A percentile compares a stretch with the other conserved stretches of the same genome.
phyloP scores from a whole-genome alignment of 169 alveolate species.

The Sarcocystis neurona region DNA sequence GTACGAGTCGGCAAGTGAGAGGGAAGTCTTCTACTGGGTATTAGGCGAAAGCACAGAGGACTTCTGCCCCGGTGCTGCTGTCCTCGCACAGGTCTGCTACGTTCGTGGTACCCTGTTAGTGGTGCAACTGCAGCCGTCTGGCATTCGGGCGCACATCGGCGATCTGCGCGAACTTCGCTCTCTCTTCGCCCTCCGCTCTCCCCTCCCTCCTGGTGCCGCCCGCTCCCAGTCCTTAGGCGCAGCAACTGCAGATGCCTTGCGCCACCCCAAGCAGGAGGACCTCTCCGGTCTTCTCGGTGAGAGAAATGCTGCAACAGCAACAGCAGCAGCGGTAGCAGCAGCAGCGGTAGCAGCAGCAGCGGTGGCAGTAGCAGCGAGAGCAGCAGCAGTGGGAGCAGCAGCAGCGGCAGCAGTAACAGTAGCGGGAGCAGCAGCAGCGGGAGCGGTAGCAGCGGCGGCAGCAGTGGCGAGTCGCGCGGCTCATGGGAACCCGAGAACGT shows the following conservation, averaged over 20 bases:
- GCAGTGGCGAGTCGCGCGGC: too few species aligned
- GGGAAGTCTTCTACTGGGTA: conserved; percentile 74
- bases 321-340: too few species aligned
- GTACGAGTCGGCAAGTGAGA: conserved; percentile 64
- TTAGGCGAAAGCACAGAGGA: conserved; percentile 68
- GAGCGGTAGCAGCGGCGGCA: too few species aligned
- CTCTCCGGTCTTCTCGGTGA: conserved; percentile 26
- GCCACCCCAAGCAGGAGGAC: conserved; percentile 14
- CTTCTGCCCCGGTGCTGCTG: conserved; percentile 74
- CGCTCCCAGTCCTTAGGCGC: background rate
- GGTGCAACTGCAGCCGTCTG: conserved; percentile 72
- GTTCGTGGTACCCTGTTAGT: background rate
- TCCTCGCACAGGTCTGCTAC: conserved; percentile 60
- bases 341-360: too few species aligned
- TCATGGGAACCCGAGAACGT: too few species aligned
- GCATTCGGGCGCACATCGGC: conserved; percentile 70
- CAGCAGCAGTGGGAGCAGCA: too few species aligned
- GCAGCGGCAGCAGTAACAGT: too few species aligned
- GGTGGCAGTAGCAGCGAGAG: too few species aligned
- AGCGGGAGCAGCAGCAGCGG: too few species aligned
- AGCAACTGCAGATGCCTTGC: background rate
- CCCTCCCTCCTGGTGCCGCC: too few species aligned
- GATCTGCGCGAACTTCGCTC: conserved; percentile 65
- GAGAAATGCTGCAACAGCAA: too few species aligned
- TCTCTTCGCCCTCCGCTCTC: conserved; percentile 18